These are phyloP conservation scores for Candida sanyaensis DNA, from an alignment of 1,139 yeast species.

Conservation along the genomic window DNA sequence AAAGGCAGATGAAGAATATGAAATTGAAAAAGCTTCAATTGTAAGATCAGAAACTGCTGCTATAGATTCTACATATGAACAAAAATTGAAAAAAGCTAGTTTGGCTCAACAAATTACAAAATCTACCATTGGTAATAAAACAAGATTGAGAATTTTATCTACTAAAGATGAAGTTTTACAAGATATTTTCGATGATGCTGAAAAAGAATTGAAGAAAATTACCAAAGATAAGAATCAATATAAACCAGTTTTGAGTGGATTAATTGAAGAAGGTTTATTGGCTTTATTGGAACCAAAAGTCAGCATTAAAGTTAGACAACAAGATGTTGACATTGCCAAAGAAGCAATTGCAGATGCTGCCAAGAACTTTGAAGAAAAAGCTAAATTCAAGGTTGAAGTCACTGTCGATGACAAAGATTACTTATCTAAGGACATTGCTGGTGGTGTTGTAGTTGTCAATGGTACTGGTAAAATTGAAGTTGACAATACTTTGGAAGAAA, in stretches of 20 bases:
- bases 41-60: conserved; percentile 91
- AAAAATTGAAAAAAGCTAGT: conserved; percentile 85
- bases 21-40: conserved; percentile 92
- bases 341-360: conserved; percentile 65
- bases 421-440: conserved; percentile 67
- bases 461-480: conserved; percentile 83
- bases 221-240: conserved; percentile 54
- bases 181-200: conserved; percentile 72
- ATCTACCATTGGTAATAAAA: conserved; percentile 93
- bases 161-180: conserved; percentile 84
- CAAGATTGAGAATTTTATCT: conserved; percentile 84
- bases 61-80: conserved; percentile 79
- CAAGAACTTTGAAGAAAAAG: conserved; percentile 59
- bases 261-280: conserved; percentile 81
- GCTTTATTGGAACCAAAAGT: conserved; percentile 74
- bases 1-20: conserved; percentile 98
- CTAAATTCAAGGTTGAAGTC: conserved; percentile 51
- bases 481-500: conserved; percentile 90
- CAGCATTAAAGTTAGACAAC: conserved; percentile 65
- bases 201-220: conserved; percentile 57
- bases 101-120: conserved; percentile 94
- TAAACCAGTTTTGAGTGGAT: conserved; percentile 67
- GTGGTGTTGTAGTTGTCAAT: conserved; percentile 80
- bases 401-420: conserved; percentile 56
- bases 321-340: conserved; percentile 65